Evolutionary conservation across 305 asterid species (phyloP).

Genomic region (Andrographis paniculata): DNA sequence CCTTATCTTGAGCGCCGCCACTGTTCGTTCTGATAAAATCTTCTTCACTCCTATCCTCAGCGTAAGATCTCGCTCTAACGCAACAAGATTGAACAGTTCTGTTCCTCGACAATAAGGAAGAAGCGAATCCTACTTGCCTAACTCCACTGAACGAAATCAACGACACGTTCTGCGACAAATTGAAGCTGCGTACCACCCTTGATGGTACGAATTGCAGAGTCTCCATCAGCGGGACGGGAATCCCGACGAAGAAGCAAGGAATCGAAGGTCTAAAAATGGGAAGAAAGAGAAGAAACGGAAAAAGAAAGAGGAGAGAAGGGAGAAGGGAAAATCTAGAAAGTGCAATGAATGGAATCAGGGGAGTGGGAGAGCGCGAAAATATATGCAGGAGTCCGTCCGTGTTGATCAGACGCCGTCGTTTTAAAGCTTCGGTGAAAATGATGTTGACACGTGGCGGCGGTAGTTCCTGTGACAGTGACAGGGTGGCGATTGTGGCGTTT

Average conservation of each 20-base stretch:
- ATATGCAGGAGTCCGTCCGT: too few species aligned
- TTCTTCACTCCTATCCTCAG: constrained; percentile 18
- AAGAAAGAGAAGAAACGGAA: not conserved
- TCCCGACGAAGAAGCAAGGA: constrained; percentile 25
- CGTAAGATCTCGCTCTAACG: constrained; percentile 21
- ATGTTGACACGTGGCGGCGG: too few species aligned
- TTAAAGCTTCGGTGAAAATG: too few species aligned
- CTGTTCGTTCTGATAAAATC: constrained; percentile 20
- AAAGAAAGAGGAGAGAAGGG: constrained; percentile 3
- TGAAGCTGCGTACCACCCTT: constrained; percentile 11
- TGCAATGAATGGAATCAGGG: constrained; percentile 15
- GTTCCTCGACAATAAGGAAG: constrained; percentile 20
- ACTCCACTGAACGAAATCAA: constrained; percentile 17
- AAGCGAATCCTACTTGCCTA: constrained; percentile 41
- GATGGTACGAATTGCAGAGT: constrained; percentile 26
- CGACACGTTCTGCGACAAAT: constrained; percentile 3
- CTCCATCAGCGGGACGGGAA: constrained; percentile 24
- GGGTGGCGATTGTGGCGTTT: too few species aligned
- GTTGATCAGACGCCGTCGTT: too few species aligned
- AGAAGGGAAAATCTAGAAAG: not conserved
- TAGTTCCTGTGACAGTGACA: too few species aligned
- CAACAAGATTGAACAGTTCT: constrained; percentile 28
- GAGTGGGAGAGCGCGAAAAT: constrained; percentile 27
- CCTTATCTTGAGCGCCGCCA: constrained; percentile 23
- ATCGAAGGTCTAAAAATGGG: constrained; percentile 1